Evolutionary conservation across 2,329 filamentous ascomycete species (phyloP), one percentile per base, ranked within the genome.

Genomic region (Ophiocordyceps camponoti-floridani): DNA sequence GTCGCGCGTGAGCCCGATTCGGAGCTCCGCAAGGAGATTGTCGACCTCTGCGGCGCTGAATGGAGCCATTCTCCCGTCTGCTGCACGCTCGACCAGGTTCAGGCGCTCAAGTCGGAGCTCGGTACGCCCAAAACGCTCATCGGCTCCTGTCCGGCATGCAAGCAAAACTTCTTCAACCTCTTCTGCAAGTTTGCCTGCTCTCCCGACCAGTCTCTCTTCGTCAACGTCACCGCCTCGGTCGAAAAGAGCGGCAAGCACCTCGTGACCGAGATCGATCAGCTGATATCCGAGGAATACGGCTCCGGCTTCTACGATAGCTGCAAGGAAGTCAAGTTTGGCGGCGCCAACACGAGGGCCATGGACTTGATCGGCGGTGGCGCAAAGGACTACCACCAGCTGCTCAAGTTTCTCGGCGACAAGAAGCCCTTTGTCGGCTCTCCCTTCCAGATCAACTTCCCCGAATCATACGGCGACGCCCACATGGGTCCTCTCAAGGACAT

Each of bases 181-280:
- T 98, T 98, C 62, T 98, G 91, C 66, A 93, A 87, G 4, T 96
- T 98, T 58, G 96, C 88, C 2, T 98, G 93, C 67, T 98, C 91
- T 4, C 89, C 93, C 6, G 83, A 98, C 56, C 91, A 98, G 60
- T 95, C 87, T 0, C 69, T 94, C 0, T 98, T 98, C 57, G 70
- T 98, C 59, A 98, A 98, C 56, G 78, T 98, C 40, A 96, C 91
- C 11, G 65, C 79, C 44, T 82, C 80, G 0, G 73, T 75, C 49
- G 62, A 72, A 19, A 84, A 77, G 58, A 66, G 62, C 41, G 70
- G 65, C 35, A 76, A 76, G 52, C 59, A 58, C 2, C 62, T 86
- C n/a, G 87, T 95, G 13, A 86, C 83, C 1, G 86, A 95, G 64
- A 66, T 98, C 19, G 88, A 95, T 57, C 89, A 95, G 56, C 67